A percentile compares a stretch with the other conserved stretches of the same genome.
Evolutionary conservation across 2,329 filamentous ascomycete genomes (phyloP).

Genomic region (Ophiostoma fasciatum): DNA sequence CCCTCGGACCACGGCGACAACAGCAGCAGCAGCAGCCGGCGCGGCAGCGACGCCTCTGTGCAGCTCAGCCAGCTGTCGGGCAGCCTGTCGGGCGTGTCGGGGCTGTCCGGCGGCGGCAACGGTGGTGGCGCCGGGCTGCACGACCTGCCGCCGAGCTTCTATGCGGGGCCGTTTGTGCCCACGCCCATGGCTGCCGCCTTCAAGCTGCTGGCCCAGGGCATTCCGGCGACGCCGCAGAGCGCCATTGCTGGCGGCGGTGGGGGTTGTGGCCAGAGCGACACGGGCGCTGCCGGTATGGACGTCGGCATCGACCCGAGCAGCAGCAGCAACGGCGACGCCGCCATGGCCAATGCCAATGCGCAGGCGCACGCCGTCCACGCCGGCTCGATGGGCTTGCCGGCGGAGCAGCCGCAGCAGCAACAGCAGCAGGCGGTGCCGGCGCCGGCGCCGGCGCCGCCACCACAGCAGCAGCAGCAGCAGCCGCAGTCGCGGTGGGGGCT

Average conservation of each 20-base stretch:
- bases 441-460: slow-evolving; percentile 23
- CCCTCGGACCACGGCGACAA: slow-evolving; percentile 27
- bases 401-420: slow-evolving; percentile 18
- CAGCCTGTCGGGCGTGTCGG: neutral
- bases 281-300: too few relatives aligned
- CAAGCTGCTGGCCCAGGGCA: neutral
- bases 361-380: slow-evolving; percentile 19
- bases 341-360: slow-evolving; percentile 18
- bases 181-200: neutral
- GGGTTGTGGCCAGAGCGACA: too few relatives aligned
- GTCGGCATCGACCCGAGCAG: neutral
- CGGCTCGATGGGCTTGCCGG: slow-evolving; percentile 22
- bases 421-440: slow-evolving; percentile 17
- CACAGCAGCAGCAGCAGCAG: slow-evolving; percentile 22
- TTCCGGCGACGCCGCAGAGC: too few relatives aligned
- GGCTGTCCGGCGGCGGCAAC: too few relatives aligned
- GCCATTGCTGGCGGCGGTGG: too few relatives aligned
- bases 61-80: neutral
- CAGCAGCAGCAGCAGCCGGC: slow-evolving; percentile 8
- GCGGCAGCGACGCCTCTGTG: neutral
- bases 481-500: slow-evolving; percentile 23
- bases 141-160: too few relatives aligned
- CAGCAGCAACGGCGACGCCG: neutral
- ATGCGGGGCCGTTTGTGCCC: neutral
- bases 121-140: too few relatives aligned